Base-by-base conservation (phyloP, 345 rosid species). In the Firmiana major region DNA sequence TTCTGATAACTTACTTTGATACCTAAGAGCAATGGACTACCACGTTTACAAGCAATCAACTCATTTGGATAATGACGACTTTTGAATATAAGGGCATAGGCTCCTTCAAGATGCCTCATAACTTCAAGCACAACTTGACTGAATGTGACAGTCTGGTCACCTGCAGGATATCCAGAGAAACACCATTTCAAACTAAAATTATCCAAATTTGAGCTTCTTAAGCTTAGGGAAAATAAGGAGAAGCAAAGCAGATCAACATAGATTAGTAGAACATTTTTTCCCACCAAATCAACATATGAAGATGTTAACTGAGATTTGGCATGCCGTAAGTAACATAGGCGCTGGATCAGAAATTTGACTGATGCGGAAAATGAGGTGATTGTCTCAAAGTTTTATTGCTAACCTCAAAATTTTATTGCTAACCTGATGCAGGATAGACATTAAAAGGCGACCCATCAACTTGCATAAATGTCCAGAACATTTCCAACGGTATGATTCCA, bases 21-120 rank as follows among this genome's bases (percentile, higher is more conserved):
- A 71, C 98, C 98, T 74, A 94, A 78, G 70, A 93, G 88, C 87
- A 94, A 81, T 5, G 98, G 98, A 67, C 98, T 93, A 28, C 98
- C 98, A 76, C 90, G 94, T 86, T 90, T 94, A 89, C 98, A 94
- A 3, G 98, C 98, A 78, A 94, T 84, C 80, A 94, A 86, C 90
- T 94, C 98, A 76, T 94, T 91, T 34, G 95, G 98, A 85, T 94
- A 94, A 76, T 91, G 98, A 74, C 81, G 78, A 81, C 98, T 94
- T 84, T 94, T 94, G 77, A 94, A 93, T 34, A 93, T 84, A 79
- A 94, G 98, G 71, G 98, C 98, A 85, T 93, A 94, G 64, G 98
- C 98, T 79, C 98, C 98, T 80, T 94, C 98, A 70, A 94, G 95
- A 78, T 90, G 98, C 78, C 94, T 87, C 94, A 94, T 89, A 75